Evolutionary conservation across 495 filamentous ascomycete species (phyloP).

Genomic region (Friedmanniomyces simplex): DNA sequence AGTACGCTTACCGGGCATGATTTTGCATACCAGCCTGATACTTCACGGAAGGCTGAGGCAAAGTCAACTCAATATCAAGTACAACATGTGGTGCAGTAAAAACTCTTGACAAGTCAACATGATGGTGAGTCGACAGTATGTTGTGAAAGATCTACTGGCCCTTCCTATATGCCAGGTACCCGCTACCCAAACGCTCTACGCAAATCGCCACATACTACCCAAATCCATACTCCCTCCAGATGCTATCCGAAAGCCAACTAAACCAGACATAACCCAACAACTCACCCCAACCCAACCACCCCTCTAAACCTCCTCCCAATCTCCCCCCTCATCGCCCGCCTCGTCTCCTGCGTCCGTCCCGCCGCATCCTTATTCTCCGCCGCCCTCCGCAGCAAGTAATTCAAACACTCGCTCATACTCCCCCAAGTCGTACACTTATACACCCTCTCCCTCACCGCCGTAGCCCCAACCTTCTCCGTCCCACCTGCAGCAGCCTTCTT

Average conservation of each 20-base stretch:
- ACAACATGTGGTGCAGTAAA: too few species aligned
- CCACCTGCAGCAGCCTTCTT: background rate
- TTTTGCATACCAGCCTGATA: too few species aligned
- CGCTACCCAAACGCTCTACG: too few species aligned
- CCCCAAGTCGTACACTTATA: constrained; percentile 95
- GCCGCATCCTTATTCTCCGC: constrained; percentile 90
- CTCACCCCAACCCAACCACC: constrained; percentile 16
- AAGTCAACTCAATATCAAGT: too few species aligned
- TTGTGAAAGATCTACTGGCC: too few species aligned
- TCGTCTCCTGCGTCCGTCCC: constrained; percentile 60
- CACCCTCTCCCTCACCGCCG: constrained; percentile 36
- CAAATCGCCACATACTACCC: background rate
- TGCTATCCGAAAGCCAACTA: too few species aligned
- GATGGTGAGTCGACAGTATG: too few species aligned
- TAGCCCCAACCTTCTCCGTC: constrained; percentile 19
- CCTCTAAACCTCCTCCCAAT: constrained; percentile 48
- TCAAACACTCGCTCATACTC: constrained; percentile 83
- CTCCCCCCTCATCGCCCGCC: constrained; percentile 63
- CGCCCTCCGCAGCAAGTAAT: constrained; percentile 74
- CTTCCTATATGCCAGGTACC: too few species aligned
- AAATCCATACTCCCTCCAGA: background rate
- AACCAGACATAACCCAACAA: too few species aligned
- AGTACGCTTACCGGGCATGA: too few species aligned
- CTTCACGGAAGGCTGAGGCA: too few species aligned
- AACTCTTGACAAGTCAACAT: too few species aligned